Evolutionary conservation across 345 rosid species (phyloP), one percentile per base, ranked within the genome.

Genomic region (Tarenaya hassleriana): DNA sequence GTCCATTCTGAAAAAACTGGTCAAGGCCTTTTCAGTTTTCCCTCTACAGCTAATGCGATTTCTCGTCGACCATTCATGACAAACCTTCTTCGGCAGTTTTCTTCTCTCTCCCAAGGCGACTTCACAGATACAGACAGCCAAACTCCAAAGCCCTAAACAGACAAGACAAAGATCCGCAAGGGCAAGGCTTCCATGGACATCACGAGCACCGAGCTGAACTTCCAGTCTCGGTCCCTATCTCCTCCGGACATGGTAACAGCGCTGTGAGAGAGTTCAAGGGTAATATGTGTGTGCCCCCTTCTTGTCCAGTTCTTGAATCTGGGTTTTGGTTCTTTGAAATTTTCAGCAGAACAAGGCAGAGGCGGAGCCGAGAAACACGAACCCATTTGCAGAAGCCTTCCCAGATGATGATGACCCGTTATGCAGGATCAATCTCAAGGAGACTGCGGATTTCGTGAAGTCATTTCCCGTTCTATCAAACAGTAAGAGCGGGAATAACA

Each of bases 401-500:
- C 48, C 68, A 12, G 29, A 24, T 24, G 29, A 24, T 24, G 29
- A 24, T 24, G 86, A 84, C 71, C 83, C 94, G 38, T 80, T 71
- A 47, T 82, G 83, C 75, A 75, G 71, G 75, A 82, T 80, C 46
- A 82, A 75, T 62, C 83, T 80, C 56, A 78, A 75, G 52, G 92
- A 91, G 65, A 80, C 83, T 12, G 44, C 82, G 34, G 94, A 90
- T 58, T 86, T 82, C 76, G 83, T 83, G 27, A 75, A 63, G 69
- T 68, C 91, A 37, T 61, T 75, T 9, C 96, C 91, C 34, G 42
- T 57, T 75, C 37, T 58, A 51, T 58, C 55, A 24, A 59, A 60
- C 56, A 64, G 54, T 66, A 35, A 59, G 31, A 50, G 57, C 52
- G 39, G 46, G 20, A 52, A 64, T 50, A 63, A 69, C 59, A 58